phyloP scores from a whole-genome alignment of 164 flowering plant genomes.

The Litsea cubeba region DNA sequence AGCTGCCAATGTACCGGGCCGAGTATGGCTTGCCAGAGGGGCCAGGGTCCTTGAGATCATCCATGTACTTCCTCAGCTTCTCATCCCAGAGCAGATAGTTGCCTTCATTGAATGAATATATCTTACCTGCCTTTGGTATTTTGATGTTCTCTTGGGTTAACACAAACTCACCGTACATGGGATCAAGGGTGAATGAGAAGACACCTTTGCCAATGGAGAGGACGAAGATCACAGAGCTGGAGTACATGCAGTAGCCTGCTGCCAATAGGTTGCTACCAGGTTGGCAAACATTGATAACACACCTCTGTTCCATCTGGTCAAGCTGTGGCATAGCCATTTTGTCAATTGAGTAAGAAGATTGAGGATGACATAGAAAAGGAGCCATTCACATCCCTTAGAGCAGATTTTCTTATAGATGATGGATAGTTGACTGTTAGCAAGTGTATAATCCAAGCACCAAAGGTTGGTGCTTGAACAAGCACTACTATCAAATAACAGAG shows the following conservation, averaged over 20 bases:
- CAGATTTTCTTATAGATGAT: too few species aligned
- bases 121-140: slow-evolving; percentile 80
- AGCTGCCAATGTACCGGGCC: slow-evolving; percentile 77
- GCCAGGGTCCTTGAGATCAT: slow-evolving; percentile 76
- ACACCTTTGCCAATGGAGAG: slow-evolving; percentile 78
- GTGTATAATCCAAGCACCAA: too few species aligned
- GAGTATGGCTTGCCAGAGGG: slow-evolving; percentile 83
- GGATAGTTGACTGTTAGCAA: too few species aligned
- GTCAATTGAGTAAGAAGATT: too few species aligned
- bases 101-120: slow-evolving; percentile 84
- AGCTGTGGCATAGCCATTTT: slow-evolving; percentile 40
- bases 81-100: slow-evolving; percentile 93
- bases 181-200: slow-evolving; percentile 70
- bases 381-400: too few species aligned
- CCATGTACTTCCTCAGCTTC: slow-evolving; percentile 79
- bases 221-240: slow-evolving; percentile 84
- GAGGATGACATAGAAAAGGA: too few species aligned
- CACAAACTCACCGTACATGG: slow-evolving; percentile 85
- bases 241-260: slow-evolving; percentile 97
- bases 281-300: slow-evolving; percentile 80
- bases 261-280: slow-evolving; percentile 85
- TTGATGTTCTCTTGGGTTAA: slow-evolving; percentile 68
- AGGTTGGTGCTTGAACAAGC: too few species aligned
- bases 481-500: too few species aligned
- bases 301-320: slow-evolving; percentile 40